Evolutionary conservation across 768 basidiomycete genomes (phyloP), one percentile per base, ranked within the genome.

Genomic region (Tubosaeta sp.): DNA sequence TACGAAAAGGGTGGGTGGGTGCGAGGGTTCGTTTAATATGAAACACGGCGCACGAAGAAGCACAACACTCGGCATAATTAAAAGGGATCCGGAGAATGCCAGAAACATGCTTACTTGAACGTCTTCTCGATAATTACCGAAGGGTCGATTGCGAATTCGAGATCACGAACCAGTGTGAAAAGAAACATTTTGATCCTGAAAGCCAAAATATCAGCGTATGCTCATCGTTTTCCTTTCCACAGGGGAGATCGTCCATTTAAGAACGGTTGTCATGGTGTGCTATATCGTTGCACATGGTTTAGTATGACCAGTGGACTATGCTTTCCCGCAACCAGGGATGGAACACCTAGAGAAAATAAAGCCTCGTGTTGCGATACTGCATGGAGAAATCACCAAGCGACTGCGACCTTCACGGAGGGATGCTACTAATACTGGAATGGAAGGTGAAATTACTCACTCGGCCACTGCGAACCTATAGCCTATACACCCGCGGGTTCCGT

Each of bases 181-280:
- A 84, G 68, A 59, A 84, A 82, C 32, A 78, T 73, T 64, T 84
- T 84, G 65, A 84, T 82, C 71, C 81, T 83, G 60, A 55, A 59
- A 32, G 44, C 58, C 42, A 61, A 63, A 56, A 59, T 55, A 59
- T 58, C 57, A 62, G 49, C 22, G 52, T 13, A 39, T 12, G 14
- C 16, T 11, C n/a, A 41, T 34, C 29, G 39, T 10, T 13, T 40
- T 35, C 52, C 18, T 16, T 44, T 36, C 22, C 49, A 22, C 43
- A 27, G 10, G 36, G 34, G 40, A 9, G 34, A 34, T 44, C 36
- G 46, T 19, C 24, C 14, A 35, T 14, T 41, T 53, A 43, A 46
- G 31, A 45, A 48, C 43, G 49, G 40, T 29, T 13, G 31, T 25
- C 30, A 27, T 8, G 42, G 30, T 49, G 35, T 32, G 22, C 25